These are phyloP conservation scores for Nakazawaea wickerhamii DNA, from an alignment of 805 yeast genomes.

Conservation along the genomic window DNA sequence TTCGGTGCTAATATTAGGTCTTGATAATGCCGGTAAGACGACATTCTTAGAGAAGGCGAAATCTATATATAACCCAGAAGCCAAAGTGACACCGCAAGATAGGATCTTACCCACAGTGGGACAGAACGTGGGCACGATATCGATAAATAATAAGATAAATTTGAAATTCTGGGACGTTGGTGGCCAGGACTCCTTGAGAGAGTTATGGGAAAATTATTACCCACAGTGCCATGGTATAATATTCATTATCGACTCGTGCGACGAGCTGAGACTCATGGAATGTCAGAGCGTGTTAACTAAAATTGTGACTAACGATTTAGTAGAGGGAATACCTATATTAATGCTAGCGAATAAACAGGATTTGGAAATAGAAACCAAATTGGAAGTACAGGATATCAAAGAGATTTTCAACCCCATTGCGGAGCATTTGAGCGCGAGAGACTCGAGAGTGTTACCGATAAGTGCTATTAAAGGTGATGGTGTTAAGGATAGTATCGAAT, in stretches of 20 bases:
- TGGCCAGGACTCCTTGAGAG: constrained; percentile 82
- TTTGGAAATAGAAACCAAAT: constrained; percentile 37
- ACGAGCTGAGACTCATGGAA: constrained; percentile 74
- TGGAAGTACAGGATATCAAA: constrained; percentile 77
- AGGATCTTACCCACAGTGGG: constrained; percentile 91
- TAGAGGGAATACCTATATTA: constrained; percentile 79
- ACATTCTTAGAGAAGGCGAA: constrained; percentile 68
- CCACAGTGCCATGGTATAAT: constrained; percentile 84
- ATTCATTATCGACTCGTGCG: constrained; percentile 90
- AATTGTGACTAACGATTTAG: constrained; percentile 54
- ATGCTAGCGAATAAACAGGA: constrained; percentile 98
- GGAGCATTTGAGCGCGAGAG: constrained; percentile 83
- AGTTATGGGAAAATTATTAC: constrained; percentile 86
- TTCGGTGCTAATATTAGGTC: constrained; percentile 75
- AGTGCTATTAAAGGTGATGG: constrained; percentile 85
- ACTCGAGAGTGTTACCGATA: constrained; percentile 82
- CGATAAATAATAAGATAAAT: constrained; percentile 33
- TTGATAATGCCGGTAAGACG: constrained; percentile 96
- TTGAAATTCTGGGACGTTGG: constrained; percentile 96
- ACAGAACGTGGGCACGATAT: constrained; percentile 65
- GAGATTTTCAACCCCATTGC: constrained; percentile 80
- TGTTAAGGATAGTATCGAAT: constrained; percentile 78
- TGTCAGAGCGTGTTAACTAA: constrained; percentile 60
- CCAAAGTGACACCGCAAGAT: constrained; percentile 44
- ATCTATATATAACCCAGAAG: constrained; percentile 40